Conservation (phyloP, 2,329 filamentous ascomycete genomes). For the Rhynchosporium agropyri region DNA sequence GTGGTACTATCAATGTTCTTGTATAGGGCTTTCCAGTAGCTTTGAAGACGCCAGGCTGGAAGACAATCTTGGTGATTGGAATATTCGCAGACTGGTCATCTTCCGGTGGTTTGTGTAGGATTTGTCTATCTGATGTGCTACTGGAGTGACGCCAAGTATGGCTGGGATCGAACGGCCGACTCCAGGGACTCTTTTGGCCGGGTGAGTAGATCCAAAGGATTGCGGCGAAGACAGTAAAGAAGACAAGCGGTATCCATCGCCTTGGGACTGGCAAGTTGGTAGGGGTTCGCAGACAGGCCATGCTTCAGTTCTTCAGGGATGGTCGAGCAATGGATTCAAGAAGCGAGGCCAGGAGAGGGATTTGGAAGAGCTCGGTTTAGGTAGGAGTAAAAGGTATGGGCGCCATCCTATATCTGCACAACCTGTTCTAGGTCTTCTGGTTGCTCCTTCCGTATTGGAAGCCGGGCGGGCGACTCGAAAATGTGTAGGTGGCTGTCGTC, state of each 20-base stretch:
- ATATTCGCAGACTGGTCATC: background rate
- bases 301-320: background rate
- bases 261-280: conserved; percentile 18
- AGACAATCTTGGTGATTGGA: background rate
- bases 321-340: background rate
- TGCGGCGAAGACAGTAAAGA: conserved; percentile 16
- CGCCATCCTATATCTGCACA: too few relatives aligned
- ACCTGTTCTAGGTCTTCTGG: too few relatives aligned
- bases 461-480: too few relatives aligned
- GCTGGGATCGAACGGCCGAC: too few relatives aligned
- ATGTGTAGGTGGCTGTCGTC: too few relatives aligned
- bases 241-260: conserved; percentile 23
- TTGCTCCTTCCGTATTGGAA: too few relatives aligned
- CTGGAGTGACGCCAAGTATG: background rate
- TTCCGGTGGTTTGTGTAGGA: background rate
- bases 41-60: conserved; percentile 18
- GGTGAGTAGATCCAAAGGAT: conserved; percentile 23
- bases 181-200: conserved; percentile 2
- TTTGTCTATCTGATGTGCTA: background rate
- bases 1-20: conserved; percentile 19
- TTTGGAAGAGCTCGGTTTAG: too few relatives aligned
- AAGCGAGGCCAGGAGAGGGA: too few relatives aligned
- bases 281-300: background rate
- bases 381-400: too few relatives aligned
- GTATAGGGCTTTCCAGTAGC: conserved; percentile 20